These are phyloP conservation scores for Citrus medica DNA, from an alignment of 345 rosid genomes.

Conservation along the genomic window DNA sequence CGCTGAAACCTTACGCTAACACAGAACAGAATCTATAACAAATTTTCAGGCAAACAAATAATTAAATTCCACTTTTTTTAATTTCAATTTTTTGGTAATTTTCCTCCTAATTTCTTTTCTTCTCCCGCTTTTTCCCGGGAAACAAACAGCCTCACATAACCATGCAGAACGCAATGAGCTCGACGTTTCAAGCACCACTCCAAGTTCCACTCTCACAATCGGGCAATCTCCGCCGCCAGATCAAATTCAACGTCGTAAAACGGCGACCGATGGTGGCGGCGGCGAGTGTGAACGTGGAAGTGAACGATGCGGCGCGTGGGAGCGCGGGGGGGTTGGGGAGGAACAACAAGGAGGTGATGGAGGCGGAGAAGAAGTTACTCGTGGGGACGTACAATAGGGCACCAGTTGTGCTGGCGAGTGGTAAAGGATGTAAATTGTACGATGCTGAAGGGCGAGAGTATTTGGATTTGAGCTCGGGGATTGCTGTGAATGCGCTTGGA, in stretches of 20 bases:
- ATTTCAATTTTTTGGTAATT: background rate
- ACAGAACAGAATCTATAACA: background rate
- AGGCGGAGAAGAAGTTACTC: constrained; percentile 46
- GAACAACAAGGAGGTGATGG: constrained; percentile 55
- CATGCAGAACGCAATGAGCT: constrained; percentile 13
- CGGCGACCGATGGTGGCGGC: background rate
- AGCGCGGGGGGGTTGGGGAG: constrained; percentile 6
- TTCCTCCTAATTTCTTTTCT: background rate
- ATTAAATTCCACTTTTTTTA: background rate
- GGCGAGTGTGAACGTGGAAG: constrained; percentile 32
- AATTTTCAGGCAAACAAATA: background rate
- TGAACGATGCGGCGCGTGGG: constrained; percentile 5
- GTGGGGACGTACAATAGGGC: constrained; percentile 83
- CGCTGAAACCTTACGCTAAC: background rate
- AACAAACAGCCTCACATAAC: background rate
- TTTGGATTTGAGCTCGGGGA: constrained; percentile 72
- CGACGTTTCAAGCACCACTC: constrained; percentile 3
- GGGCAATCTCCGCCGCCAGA: constrained; percentile 10
- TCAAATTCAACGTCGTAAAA: constrained; percentile 1
- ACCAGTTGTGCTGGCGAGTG: constrained; percentile 65
- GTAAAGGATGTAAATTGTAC: constrained; percentile 74
- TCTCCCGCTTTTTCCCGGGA: background rate
- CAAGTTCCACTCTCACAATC: constrained; percentile 10
- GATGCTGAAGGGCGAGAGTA: constrained; percentile 78
- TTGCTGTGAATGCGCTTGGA: constrained; percentile 83